These are phyloP conservation scores for Rubia yunnanensis DNA, from an alignment of 257 asterid species.

Conservation along the genomic window DNA sequence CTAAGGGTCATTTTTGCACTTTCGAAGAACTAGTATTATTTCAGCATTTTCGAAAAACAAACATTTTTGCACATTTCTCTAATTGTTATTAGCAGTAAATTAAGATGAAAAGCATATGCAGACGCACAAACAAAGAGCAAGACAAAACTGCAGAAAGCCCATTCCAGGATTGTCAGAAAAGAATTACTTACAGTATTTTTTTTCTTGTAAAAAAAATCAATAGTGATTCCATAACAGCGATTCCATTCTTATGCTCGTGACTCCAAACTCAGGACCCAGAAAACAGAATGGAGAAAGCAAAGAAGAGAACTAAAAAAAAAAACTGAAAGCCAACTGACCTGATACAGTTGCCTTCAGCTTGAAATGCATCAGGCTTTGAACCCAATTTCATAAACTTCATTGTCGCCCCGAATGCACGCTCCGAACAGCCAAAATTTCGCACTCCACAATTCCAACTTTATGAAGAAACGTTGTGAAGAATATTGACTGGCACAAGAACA, in stretches of 20 bases:
- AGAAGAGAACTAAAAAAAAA: neutral
- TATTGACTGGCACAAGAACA: constrained; percentile 10
- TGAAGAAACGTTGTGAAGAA: constrained; percentile 20
- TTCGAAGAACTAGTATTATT: too few species aligned
- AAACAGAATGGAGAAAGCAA: neutral
- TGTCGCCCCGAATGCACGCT: constrained; percentile 11
- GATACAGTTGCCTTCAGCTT: constrained; percentile 51
- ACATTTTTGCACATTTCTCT: too few species aligned
- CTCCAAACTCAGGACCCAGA: neutral
- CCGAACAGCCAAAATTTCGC: neutral
- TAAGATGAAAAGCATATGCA: neutral
- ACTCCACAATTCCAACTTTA: neutral
- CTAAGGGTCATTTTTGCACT: too few species aligned
- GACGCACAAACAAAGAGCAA: neutral
- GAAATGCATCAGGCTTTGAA: constrained; percentile 88
- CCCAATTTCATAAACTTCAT: constrained; percentile 98
- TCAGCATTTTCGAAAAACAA: too few species aligned
- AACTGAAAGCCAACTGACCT: constrained; percentile 31
- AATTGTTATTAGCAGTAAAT: neutral
- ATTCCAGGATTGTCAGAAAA: neutral
- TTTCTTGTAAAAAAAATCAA: neutral
- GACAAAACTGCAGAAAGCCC: neutral
- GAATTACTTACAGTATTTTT: too few species aligned
- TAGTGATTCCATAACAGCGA: neutral
- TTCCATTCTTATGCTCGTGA: too few species aligned